Conservation (phyloP, 73 alveolate species). For the Paramecium primaurelia region DNA sequence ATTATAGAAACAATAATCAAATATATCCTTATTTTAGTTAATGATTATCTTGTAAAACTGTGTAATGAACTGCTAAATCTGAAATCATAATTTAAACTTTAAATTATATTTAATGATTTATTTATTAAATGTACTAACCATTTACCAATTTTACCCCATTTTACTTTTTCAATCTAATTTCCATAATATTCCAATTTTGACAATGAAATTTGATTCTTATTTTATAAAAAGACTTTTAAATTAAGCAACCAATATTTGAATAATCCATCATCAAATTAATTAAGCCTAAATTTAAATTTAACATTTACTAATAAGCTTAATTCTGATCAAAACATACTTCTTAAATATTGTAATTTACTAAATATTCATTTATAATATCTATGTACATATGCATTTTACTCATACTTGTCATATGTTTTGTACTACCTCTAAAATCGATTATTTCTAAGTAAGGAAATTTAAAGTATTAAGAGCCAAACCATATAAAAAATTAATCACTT, state of each 20-base stretch:
- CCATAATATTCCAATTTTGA: neutral
- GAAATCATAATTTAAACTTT: neutral
- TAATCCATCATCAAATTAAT: conserved; percentile 3
- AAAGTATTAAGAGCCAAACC: neutral
- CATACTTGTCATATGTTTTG: neutral
- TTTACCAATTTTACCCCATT: neutral
- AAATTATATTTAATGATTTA: neutral
- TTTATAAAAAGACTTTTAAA: neutral
- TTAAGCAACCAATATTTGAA: neutral
- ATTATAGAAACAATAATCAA: neutral
- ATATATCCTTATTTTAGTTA: neutral
- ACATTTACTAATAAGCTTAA: neutral
- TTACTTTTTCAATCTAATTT: neutral
- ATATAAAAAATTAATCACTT: neutral
- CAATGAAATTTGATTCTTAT: neutral
- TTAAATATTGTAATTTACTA: neutral
- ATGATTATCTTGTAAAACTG: neutral
- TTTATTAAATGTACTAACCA: neutral
- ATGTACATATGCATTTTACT: conserved; percentile 21
- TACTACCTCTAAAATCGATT: neutral
- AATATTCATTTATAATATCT: neutral
- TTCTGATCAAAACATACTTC: neutral
- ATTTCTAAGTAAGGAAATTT: neutral
- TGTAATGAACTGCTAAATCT: neutral
- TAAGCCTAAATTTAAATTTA: neutral